phyloP scores from a whole-genome alignment of 345 rosid species.

The Citrus medica region DNA sequence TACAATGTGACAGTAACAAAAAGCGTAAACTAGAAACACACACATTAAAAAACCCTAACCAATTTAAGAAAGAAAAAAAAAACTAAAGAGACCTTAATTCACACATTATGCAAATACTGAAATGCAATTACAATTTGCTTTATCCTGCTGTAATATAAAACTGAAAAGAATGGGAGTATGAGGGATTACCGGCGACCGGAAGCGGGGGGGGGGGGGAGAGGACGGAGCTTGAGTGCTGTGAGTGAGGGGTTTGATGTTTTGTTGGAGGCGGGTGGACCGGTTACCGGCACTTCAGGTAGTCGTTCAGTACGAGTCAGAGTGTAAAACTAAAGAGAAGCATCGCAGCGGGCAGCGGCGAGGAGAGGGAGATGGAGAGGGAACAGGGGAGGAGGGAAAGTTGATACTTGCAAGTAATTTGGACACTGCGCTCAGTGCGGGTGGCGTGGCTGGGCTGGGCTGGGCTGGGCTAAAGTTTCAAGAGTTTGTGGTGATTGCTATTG shows the following conservation, averaged over 20 bases:
- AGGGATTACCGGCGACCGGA: conserved; percentile 23
- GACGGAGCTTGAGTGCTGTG: neutral
- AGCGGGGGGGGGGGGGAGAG: conserved; percentile 2
- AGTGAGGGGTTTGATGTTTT: neutral
- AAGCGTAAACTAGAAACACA: too few relatives aligned
- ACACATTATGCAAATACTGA: too few relatives aligned
- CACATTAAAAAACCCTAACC: too few relatives aligned
- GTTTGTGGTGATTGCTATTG: too few relatives aligned
- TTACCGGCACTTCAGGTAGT: neutral
- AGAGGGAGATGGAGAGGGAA: neutral
- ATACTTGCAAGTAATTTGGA: neutral
- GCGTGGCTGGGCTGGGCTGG: neutral
- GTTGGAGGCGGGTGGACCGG: neutral
- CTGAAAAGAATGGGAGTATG: neutral
- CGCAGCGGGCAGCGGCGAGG: neutral
- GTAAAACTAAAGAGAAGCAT: neutral
- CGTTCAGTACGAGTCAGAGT: neutral
- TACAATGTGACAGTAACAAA: too few relatives aligned
- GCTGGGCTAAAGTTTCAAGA: neutral
- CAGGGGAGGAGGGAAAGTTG: neutral
- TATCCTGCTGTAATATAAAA: too few relatives aligned
- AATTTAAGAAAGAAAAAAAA: too few relatives aligned
- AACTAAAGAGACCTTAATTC: too few relatives aligned
- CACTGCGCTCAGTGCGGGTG: neutral
- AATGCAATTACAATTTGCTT: too few relatives aligned